These are phyloP conservation scores for Tuber brumale DNA, from an alignment of 495 filamentous ascomycete species.

Conservation along the genomic window DNA sequence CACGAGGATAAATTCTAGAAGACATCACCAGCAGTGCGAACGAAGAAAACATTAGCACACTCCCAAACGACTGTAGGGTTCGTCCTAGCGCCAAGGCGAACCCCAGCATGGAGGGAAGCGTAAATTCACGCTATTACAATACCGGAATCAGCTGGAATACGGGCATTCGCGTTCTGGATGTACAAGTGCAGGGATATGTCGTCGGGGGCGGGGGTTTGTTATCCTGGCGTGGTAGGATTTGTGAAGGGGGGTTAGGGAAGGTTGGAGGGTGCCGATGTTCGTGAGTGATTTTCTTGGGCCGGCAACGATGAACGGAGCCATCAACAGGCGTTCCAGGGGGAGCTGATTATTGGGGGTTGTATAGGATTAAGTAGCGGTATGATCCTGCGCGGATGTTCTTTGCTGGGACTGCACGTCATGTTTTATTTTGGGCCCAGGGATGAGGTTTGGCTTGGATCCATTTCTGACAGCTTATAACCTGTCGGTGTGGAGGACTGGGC, in stretches of 20 bases:
- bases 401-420: constrained; percentile 41
- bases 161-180: constrained; percentile 6
- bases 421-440: not conserved
- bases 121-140: constrained; percentile 49
- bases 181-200: constrained; percentile 42
- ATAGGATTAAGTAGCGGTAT: constrained; percentile 49
- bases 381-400: constrained; percentile 52
- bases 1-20: constrained; percentile 38
- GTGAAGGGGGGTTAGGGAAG: no score
- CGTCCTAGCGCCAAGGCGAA: constrained; percentile 46
- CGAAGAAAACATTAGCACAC: constrained; percentile 47
- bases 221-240: constrained; percentile 45
- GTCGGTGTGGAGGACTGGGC: constrained; percentile 51
- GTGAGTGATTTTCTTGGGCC: constrained; percentile 13
- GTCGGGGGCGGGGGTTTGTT: constrained; percentile 46
- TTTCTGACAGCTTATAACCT: constrained; percentile 8
- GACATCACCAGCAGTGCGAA: constrained; percentile 43
- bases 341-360: constrained; percentile 45
- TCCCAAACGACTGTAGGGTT: constrained; percentile 23
- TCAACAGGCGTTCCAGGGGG: constrained; percentile 53
- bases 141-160: constrained; percentile 4
- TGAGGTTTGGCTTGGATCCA: not conserved
- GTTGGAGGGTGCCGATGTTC: not conserved
- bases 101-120: constrained; percentile 52
- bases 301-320: constrained; percentile 58